Base-by-base conservation (phyloP, 192 early-diverging fungal genomes). In the Coemansia sp. region DNA sequence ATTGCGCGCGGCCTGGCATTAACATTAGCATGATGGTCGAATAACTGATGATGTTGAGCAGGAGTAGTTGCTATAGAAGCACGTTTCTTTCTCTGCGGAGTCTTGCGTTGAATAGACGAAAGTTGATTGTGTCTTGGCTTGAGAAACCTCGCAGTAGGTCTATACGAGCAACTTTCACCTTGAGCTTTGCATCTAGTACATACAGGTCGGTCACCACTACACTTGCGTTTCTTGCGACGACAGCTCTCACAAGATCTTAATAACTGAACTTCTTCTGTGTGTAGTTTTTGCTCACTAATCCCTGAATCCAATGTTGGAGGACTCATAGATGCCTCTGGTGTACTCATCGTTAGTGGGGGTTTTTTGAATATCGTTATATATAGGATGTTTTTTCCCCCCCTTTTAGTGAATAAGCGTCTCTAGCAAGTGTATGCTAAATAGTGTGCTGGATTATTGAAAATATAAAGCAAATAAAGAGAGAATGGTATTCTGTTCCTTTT, bases 181-280 rank as follows among this genome's bases (percentile, higher is more conserved):
- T 72, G 76, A 4, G 70, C 70, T 23, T 48, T 58, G 67, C 78
- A 81, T 5, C 69, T 58, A 18, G 64, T 67, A 58, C 78, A 81
- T 44, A 59, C 31, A 2, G 78, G 71, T 6, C 69, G 68, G 62
- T 69, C 53, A 49, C 78, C 65, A 41, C 73, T 74, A 65, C 78
- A 81, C 65, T 74, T 81, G 78, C 70, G 68, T 62, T 81, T 81
- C 54, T 74, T 74, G 65, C 69, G 67, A 16, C 78, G 64, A 41
- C 78, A 81, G 57, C 63, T 68, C 57, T 81, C 78, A 63, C 78
- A 81, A 38, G 78, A 71, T 49, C 74, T 67, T 48, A 77, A 57
- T 51, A 77, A 49, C 30, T 69, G 74, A 5, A 77, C 62, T 54
- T 71, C 63, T 16, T 56, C 38, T 8, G 73, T 58, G 19, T 62